A percentile compares a stretch with the other conserved stretches of the same genome.
Evolutionary conservation across 768 basidiomycete species (phyloP).

Genomic region (Pulveroboletus ravenelii): DNA sequence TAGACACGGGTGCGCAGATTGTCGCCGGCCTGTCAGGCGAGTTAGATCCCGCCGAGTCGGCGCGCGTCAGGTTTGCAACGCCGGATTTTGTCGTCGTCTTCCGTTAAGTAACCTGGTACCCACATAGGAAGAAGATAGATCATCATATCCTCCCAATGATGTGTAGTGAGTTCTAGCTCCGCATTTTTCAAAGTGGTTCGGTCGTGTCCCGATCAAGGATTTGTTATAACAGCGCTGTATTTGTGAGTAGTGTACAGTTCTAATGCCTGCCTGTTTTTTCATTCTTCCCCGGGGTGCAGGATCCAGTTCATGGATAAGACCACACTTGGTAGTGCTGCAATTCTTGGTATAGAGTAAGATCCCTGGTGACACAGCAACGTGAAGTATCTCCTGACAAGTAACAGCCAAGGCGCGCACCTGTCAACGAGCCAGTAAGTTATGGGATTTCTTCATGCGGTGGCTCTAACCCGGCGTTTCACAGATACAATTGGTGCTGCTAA

Average conservation of each 20-base stretch:
- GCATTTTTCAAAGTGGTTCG: neutral
- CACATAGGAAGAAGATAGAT: conserved; percentile 55
- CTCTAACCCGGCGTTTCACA: conserved; percentile 17
- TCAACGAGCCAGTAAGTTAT: conserved; percentile 56
- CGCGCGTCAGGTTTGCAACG: conserved; percentile 43
- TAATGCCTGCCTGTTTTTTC: neutral
- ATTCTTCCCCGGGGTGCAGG: conserved; percentile 31
- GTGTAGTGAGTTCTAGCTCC: conserved; percentile 48
- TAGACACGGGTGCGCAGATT: conserved; percentile 61
- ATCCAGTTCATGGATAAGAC: conserved; percentile 81
- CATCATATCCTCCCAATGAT: conserved; percentile 63
- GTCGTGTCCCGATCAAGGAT: neutral
- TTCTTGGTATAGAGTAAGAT: conserved; percentile 63
- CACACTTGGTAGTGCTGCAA: conserved; percentile 61
- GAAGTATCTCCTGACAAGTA: neutral
- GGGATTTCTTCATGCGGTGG: neutral
- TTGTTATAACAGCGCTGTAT: conserved; percentile 42
- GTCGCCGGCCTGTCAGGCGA: conserved; percentile 40
- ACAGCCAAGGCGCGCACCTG: conserved; percentile 55
- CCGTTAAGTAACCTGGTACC: neutral
- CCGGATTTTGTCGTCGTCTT: neutral
- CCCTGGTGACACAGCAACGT: neutral
- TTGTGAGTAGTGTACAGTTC: conserved; percentile 32
- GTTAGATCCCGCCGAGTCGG: conserved; percentile 50
- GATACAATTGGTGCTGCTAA: conserved; percentile 57